A percentile compares a stretch with the other conserved stretches of the same genome.
These are phyloP conservation scores for Nyssa sinensis DNA, from an alignment of 148 eudicot species.

Conservation along the genomic window DNA sequence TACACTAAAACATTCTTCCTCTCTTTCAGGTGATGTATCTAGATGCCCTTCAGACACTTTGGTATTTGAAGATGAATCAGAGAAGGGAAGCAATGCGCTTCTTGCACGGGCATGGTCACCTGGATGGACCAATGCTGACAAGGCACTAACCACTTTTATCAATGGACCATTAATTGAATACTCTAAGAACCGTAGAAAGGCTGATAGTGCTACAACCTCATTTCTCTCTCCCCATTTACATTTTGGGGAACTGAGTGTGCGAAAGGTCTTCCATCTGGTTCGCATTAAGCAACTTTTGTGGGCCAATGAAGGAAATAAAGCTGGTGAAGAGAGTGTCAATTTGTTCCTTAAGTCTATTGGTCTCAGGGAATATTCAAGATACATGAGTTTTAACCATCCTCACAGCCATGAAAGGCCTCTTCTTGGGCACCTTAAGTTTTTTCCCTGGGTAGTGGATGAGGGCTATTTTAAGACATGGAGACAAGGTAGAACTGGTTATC, in stretches of 20 bases:
- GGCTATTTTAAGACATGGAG: slow-evolving; percentile 90
- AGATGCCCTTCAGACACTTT: slow-evolving; percentile 67
- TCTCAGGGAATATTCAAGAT: slow-evolving; percentile 90
- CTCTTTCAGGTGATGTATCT: slow-evolving; percentile 66
- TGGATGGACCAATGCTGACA: slow-evolving; percentile 95
- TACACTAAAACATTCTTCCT: neutral
- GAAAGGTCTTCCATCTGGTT: slow-evolving; percentile 83
- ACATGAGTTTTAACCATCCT: slow-evolving; percentile 94
- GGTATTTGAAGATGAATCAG: slow-evolving; percentile 80
- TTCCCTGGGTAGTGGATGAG: slow-evolving; percentile 95
- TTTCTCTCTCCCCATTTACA: slow-evolving; percentile 96
- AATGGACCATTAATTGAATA: slow-evolving; percentile 86
- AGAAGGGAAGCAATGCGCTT: slow-evolving; percentile 93
- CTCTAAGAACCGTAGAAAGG: slow-evolving; percentile 82
- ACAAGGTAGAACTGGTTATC: slow-evolving; percentile 99
- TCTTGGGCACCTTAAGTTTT: slow-evolving; percentile 84
- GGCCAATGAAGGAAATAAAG: slow-evolving; percentile 88
- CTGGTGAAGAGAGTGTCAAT: slow-evolving; percentile 91
- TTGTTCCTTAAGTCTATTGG: slow-evolving; percentile 94
- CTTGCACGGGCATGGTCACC: slow-evolving; percentile 99
- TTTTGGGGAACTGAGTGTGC: slow-evolving; percentile 92
- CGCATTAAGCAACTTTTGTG: slow-evolving; percentile 85
- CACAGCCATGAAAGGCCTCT: slow-evolving; percentile 90
- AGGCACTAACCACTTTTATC: slow-evolving; percentile 76
- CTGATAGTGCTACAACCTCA: slow-evolving; percentile 95